Evolutionary conservation across 257 asterid species (phyloP), one percentile per base, ranked within the genome.

Genomic region (Fraxinus quadrangulata): DNA sequence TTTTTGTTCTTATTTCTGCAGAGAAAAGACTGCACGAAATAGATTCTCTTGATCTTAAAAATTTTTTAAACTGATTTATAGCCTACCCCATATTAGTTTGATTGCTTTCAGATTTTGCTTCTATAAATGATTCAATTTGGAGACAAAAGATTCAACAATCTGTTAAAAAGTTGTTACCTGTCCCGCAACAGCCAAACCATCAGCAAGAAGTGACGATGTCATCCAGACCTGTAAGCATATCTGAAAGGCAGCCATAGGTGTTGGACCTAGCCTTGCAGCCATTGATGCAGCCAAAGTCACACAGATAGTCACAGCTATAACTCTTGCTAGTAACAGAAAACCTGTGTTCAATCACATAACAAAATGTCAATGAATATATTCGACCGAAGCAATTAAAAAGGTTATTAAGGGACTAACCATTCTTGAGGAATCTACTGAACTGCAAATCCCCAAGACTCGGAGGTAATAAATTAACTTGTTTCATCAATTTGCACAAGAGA

Each of bases 121-220:
- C 69, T 23, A 9, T 63, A 26, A 63, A 63, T 2, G 19, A 24
- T 23, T 63, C 69, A 10, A 63, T 24, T 63, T 24, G 17, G 4
- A 4, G 34, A 63, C 2, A 63, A 63, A 10, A 63, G 23, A 54
- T 54, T 54, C 7, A 54, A 6, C 12, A 17, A 19, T 17, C 13
- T 9, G 2, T n/a, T 1, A 63, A 23, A 11, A 24, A 61, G 0
- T 11, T 9, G 16, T 70, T 80, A 93, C 99, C 98, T 96, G 99
- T 80, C 97, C 99, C 30, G 98, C 99, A 82, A 96, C 98, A 51
- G 98, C 99, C 54, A 96, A 82, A 12, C 99, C 99, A 89, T 96
- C 99, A 9, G 99, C 97, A 45, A 96, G 94, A 56, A 96, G 94
- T 0, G 99, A 96, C 19, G 99, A 91, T 19, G 96, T 88, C 85